A percentile compares a stretch with the other conserved stretches of the same genome.
These are phyloP conservation scores for Clavulina sp. DNA, from an alignment of 768 basidiomycete species.

Conservation along the genomic window DNA sequence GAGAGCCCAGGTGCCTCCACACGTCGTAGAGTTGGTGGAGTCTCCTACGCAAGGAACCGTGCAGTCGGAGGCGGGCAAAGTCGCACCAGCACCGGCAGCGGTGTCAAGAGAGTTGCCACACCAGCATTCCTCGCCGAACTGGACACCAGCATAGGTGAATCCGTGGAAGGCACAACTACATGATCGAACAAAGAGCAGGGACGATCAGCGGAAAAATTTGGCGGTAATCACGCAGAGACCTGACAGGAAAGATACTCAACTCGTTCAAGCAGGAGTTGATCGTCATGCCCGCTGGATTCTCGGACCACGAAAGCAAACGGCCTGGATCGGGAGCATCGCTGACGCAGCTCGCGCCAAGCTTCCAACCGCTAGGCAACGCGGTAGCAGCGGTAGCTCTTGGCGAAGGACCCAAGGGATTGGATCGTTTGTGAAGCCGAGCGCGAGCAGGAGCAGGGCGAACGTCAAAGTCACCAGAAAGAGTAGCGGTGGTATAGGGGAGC, in stretches of 20 bases:
- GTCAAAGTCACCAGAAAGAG: too few relatives aligned
- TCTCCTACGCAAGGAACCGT: not conserved
- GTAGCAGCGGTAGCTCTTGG: too few relatives aligned
- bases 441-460: too few relatives aligned
- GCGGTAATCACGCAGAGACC: too few relatives aligned
- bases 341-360: not conserved
- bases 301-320: not conserved
- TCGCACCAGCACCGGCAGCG: not conserved
- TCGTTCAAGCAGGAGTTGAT: too few relatives aligned
- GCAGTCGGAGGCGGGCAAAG: not conserved
- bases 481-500: too few relatives aligned
- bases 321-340: not conserved
- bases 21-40: not conserved
- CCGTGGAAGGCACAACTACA: conserved; percentile 3
- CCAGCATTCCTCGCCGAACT: conserved; percentile 10
- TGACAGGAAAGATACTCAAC: too few relatives aligned
- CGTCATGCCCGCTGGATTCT: too few relatives aligned
- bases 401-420: too few relatives aligned
- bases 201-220: too few relatives aligned
- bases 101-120: conserved; percentile 7
- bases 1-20: not conserved
- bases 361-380: not conserved
- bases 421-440: too few relatives aligned
- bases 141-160: conserved; percentile 6
- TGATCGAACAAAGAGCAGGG: too few relatives aligned